These are phyloP conservation scores for Turnera subulata DNA, from an alignment of 345 rosid genomes.

Conservation along the genomic window DNA sequence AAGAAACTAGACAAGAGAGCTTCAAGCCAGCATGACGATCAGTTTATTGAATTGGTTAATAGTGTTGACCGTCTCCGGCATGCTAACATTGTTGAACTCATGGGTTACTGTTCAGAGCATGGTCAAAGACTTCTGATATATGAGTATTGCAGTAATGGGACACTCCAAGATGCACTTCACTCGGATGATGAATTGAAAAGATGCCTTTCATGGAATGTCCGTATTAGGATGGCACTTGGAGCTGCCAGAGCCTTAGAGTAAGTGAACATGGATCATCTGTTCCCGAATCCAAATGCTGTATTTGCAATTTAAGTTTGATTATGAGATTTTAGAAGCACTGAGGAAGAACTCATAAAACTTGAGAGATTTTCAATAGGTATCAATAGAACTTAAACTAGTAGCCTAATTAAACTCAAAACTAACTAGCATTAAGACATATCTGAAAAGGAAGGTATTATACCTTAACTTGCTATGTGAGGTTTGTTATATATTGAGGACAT, in stretches of 20 bases:
- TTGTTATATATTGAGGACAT: too few relatives aligned
- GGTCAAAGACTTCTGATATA: conserved; percentile 83
- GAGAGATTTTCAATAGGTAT: too few relatives aligned
- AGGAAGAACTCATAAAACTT: too few relatives aligned
- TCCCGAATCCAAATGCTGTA: too few relatives aligned
- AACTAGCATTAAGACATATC: too few relatives aligned
- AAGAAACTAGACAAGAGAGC: conserved; percentile 81
- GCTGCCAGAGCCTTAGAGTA: conserved; percentile 96
- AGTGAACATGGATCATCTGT: too few relatives aligned
- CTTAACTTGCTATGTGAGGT: too few relatives aligned
- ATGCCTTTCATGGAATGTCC: conserved; percentile 73
- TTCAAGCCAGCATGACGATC: conserved; percentile 66
- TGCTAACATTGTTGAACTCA: conserved; percentile 76
- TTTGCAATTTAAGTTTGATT: too few relatives aligned
- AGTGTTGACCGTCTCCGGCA: conserved; percentile 75
- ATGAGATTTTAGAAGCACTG: too few relatives aligned
- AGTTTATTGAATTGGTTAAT: conserved; percentile 77
- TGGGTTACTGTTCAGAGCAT: conserved; percentile 97
- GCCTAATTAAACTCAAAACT: too few relatives aligned
- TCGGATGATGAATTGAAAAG: conserved; percentile 71
- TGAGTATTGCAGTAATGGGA: conserved; percentile 83
- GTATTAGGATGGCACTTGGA: conserved; percentile 83
- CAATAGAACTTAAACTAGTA: too few relatives aligned
- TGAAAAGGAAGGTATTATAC: too few relatives aligned
- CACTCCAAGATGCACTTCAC: conserved; percentile 77